Conservation (phyloP, 2,329 filamentous ascomycete species). For the Rosellinia necatrix region DNA sequence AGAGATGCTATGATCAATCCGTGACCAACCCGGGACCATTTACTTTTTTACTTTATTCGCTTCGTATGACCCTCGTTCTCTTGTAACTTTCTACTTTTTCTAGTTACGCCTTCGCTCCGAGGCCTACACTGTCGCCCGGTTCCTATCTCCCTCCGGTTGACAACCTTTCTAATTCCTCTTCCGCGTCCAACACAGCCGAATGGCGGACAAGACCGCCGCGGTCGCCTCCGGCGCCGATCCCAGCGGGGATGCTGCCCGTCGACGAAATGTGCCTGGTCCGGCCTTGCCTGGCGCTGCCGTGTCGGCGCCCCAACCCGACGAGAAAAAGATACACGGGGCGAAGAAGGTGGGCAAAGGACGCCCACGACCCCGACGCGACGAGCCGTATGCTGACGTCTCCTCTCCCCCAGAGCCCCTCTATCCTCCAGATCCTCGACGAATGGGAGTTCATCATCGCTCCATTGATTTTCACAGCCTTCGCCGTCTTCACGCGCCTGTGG, state of each 20-base stretch:
- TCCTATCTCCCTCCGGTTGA: no score
- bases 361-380: not conserved
- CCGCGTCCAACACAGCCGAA: constrained; percentile 36
- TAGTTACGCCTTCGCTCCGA: constrained; percentile 2
- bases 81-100: constrained; percentile 13
- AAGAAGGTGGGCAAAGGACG: constrained; percentile 55
- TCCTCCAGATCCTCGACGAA: constrained; percentile 66
- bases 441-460: constrained; percentile 67
- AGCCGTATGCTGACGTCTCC: constrained; percentile 13
- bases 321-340: constrained; percentile 60
- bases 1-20: constrained; percentile 20
- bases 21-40: constrained; percentile 7
- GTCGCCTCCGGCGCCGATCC: constrained; percentile 64
- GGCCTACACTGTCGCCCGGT: not conserved
- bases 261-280: constrained; percentile 57
- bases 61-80: constrained; percentile 28
- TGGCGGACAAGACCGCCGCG: constrained; percentile 60
- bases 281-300: constrained; percentile 42
- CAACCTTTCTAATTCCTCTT: not conserved
- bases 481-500: constrained; percentile 70
- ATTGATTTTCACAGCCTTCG: constrained; percentile 63
- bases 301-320: constrained; percentile 54
- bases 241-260: constrained; percentile 58
- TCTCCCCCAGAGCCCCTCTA: constrained; percentile 52
- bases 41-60: constrained; percentile 17